Evolutionary conservation across 495 filamentous ascomycete genomes (phyloP).

Genomic region (Penicillium coprophilum): DNA sequence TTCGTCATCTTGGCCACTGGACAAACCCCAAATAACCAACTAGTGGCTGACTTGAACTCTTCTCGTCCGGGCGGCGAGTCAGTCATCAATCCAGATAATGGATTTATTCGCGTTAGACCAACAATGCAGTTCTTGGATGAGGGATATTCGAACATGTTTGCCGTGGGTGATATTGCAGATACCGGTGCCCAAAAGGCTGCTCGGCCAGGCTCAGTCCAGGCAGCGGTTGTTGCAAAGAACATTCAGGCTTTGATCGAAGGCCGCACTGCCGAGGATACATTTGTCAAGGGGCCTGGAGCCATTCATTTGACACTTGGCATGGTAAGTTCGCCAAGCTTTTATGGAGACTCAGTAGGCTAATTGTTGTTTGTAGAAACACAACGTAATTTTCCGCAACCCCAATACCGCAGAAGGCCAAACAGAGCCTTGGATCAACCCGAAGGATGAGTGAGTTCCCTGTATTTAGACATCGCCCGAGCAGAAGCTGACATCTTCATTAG

Average conservation of each 20-base stretch:
- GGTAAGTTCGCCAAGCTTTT: slow-evolving; percentile 31
- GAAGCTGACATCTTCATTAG: slow-evolving; percentile 28
- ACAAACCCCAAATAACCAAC: slow-evolving; percentile 55
- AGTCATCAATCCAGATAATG: slow-evolving; percentile 49
- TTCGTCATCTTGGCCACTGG: slow-evolving; percentile 56
- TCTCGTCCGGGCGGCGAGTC: slow-evolving; percentile 22
- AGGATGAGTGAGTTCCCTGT: slow-evolving; percentile 42
- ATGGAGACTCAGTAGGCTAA: not conserved
- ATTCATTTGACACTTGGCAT: slow-evolving; percentile 55
- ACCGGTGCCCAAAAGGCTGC: slow-evolving; percentile 57
- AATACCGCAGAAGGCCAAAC: slow-evolving; percentile 43
- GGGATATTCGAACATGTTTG: slow-evolving; percentile 53
- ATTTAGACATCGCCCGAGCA: not conserved
- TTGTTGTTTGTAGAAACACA: slow-evolving; percentile 37
- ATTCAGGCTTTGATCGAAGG: slow-evolving; percentile 50
- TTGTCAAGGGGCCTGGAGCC: slow-evolving; percentile 36
- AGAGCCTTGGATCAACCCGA: slow-evolving; percentile 43
- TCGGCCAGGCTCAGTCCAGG: slow-evolving; percentile 52
- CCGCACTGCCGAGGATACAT: slow-evolving; percentile 27
- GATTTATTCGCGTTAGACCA: slow-evolving; percentile 51
- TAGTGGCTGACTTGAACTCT: slow-evolving; percentile 44
- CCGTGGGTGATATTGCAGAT: slow-evolving; percentile 61
- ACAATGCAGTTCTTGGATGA: slow-evolving; percentile 57
- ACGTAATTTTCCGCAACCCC: slow-evolving; percentile 52
- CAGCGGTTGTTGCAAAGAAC: slow-evolving; percentile 52